Evolutionary conservation across 768 basidiomycete species (phyloP), one percentile per base, ranked within the genome.

Genomic region (Porphyrellus cyaneotinctus): DNA sequence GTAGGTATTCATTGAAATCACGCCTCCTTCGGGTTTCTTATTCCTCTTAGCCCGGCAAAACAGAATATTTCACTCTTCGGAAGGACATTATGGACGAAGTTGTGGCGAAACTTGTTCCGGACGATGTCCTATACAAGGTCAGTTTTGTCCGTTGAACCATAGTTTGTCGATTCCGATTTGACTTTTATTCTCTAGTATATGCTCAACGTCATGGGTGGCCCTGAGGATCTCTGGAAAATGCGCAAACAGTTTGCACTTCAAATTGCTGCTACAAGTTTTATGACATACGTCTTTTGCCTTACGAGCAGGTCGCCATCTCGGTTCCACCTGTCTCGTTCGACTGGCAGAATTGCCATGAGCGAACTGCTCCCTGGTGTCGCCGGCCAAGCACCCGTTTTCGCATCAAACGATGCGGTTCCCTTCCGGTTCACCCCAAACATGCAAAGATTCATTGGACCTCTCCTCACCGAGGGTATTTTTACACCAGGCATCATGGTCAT

Each of bases 401-500:
- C 81, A 14, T 88, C 89, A 17, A 84, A 75, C 58, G 97, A 99
- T 61, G 78, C 85, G 3, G 93, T 97, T 6, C 97, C 97, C 1
- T 99, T 99, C 88, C 87, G 97, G 33, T 83, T 95, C 58, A 98
- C 97, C 5, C 94, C 94, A 4, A 97, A 97, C 70, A 82, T 99
- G 75, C 97, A 99, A 70, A 79, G 81, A 57, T 95, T 99, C 74
- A 72, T 98, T 33, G 92, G 91, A 2, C 87, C 89, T 2, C 80
- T 91, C 49, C 87, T 90, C 37, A 89, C 85, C 1, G 97, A 99
- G 68, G 97, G 95, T 9, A 72, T 97, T 33, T 74, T 99, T 37
- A 84, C 91, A 0, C 80, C 89, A 9, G 85, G 89, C 5, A 84
- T 95, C 46, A 88, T 97, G 78, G 88, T 94, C 2, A 93, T 99